Conservation (phyloP, 768 basidiomycete genomes). For the Amanita pallidorosea region DNA sequence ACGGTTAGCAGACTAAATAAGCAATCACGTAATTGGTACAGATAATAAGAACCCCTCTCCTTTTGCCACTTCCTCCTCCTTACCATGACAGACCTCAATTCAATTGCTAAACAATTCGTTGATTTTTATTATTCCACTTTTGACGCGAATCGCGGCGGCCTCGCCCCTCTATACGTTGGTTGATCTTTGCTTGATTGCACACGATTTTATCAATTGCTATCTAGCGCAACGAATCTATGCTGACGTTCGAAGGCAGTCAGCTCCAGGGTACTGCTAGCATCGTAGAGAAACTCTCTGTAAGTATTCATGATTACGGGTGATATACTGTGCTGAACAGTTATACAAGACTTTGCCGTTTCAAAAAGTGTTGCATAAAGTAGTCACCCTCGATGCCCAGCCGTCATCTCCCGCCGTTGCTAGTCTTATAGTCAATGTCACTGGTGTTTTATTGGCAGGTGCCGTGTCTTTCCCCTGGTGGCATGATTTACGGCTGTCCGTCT, state of each 20-base stretch:
- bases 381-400: slow-evolving; percentile 84
- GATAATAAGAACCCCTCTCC: neutral
- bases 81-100: slow-evolving; percentile 62
- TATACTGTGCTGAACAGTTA: neutral
- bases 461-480: neutral
- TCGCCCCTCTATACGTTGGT: slow-evolving; percentile 73
- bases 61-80: slow-evolving; percentile 4
- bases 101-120: slow-evolving; percentile 70
- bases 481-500: slow-evolving; percentile 4
- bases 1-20: neutral
- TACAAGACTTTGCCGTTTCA: slow-evolving; percentile 66
- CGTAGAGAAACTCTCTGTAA: slow-evolving; percentile 64
- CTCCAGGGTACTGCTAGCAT: slow-evolving; percentile 47
- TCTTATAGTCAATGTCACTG: slow-evolving; percentile 82
- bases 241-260: slow-evolving; percentile 65
- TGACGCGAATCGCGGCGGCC: slow-evolving; percentile 44
- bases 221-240: slow-evolving; percentile 75
- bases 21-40: neutral
- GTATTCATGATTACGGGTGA: slow-evolving; percentile 2
- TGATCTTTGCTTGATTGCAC: slow-evolving; percentile 7
- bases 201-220: slow-evolving; percentile 16
- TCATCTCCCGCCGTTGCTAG: slow-evolving; percentile 47
- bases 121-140: slow-evolving; percentile 80
- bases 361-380: slow-evolving; percentile 70
- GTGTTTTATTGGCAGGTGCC: slow-evolving; percentile 55